These are phyloP conservation scores for Platanthera zijinensis DNA, from an alignment of 106 monocot species.

Conservation along the genomic window DNA sequence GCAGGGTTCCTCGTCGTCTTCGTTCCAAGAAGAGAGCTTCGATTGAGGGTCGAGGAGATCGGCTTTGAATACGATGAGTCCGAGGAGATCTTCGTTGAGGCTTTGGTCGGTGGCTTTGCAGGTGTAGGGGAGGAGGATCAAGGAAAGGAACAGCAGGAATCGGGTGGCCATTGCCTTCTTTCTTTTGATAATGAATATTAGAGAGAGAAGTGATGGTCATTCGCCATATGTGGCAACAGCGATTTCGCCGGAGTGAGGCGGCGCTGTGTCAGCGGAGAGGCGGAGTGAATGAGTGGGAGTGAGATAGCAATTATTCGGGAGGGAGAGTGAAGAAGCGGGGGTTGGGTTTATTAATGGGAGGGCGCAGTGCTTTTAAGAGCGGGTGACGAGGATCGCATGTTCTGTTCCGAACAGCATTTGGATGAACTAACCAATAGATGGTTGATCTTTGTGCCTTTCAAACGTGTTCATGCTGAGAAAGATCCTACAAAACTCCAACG, in stretches of 20 bases:
- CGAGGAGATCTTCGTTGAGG: slow-evolving; percentile 91
- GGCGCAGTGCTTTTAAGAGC: neutral
- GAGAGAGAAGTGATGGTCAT: neutral
- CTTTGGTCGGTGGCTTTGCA: slow-evolving; percentile 13
- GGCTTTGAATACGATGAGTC: slow-evolving; percentile 90
- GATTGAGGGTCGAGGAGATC: slow-evolving; percentile 55
- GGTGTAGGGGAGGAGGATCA: slow-evolving; percentile 1
- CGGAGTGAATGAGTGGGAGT: neutral
- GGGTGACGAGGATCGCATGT: neutral
- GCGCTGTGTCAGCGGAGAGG: neutral
- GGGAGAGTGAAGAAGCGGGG: neutral
- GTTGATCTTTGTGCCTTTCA: too few relatives aligned
- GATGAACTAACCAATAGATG: neutral
- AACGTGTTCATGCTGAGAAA: too few relatives aligned
- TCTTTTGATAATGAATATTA: neutral
- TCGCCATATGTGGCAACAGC: neutral
- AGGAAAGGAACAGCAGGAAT: slow-evolving; percentile 13
- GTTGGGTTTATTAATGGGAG: neutral
- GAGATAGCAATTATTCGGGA: too few relatives aligned
- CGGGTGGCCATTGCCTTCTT: neutral
- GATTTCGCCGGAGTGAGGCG: neutral
- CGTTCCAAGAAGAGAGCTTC: slow-evolving; percentile 77
- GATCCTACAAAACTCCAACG: too few relatives aligned
- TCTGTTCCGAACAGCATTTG: neutral
- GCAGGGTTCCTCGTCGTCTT: slow-evolving; percentile 70